A percentile compares a stretch with the other conserved stretches of the same genome.
phyloP scores from a whole-genome alignment of 768 basidiomycete genomes.

The Tulasnella sp. region DNA sequence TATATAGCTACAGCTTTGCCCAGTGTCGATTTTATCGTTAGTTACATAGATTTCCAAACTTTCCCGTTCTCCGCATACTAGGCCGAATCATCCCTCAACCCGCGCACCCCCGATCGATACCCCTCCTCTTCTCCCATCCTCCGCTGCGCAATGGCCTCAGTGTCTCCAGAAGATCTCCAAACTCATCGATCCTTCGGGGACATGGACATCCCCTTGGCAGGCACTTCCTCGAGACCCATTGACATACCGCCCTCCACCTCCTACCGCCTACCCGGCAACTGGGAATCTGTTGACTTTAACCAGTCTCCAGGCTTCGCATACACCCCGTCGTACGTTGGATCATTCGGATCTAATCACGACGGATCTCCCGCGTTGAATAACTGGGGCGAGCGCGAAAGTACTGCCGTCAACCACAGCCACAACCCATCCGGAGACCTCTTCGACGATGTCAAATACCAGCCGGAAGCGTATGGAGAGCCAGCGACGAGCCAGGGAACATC shows the following conservation, averaged over 20 bases:
- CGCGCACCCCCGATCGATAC: background rate
- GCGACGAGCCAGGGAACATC: background rate
- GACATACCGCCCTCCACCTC: background rate
- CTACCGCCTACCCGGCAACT: background rate
- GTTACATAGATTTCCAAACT: no score
- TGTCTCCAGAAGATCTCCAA: background rate
- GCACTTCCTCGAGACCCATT: slow-evolving; percentile 4
- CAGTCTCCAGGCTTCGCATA: background rate
- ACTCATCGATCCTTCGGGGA: background rate
- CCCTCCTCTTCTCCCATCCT: background rate
- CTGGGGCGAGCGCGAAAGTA: slow-evolving; percentile 10
- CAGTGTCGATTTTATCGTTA: no score
- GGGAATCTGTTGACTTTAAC: slow-evolving; percentile 9
- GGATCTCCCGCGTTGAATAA: background rate
- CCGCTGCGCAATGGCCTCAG: slow-evolving; percentile 10
- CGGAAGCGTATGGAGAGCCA: slow-evolving; percentile 2
- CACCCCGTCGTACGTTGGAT: slow-evolving; percentile 12
- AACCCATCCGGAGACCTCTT: slow-evolving; percentile 2
- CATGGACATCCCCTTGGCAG: background rate
- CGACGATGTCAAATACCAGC: slow-evolving; percentile 11
- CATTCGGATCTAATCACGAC: slow-evolving; percentile 3
- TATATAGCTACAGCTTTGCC: no score
- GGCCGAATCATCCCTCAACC: no score
- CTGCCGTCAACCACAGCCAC: background rate
- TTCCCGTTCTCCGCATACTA: no score